Conservation (phyloP, 2,329 filamentous ascomycete genomes). For the Claviceps pazoutovae region DNA sequence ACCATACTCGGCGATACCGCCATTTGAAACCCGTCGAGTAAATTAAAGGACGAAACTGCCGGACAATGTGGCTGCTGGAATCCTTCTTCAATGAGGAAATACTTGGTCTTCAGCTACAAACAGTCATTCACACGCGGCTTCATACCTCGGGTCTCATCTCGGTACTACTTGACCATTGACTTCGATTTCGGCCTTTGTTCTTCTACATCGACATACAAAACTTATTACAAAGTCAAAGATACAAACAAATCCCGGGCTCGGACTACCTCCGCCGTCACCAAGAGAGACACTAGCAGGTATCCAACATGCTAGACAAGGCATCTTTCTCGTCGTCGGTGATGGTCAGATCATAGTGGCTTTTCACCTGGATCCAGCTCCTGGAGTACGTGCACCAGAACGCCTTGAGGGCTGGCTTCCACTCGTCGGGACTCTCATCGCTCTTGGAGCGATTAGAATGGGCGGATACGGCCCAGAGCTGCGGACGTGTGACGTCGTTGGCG, state of each 20-base stretch:
- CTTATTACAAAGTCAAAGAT: no score
- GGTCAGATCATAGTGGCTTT: slow-evolving; percentile 54
- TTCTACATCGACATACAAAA: no score
- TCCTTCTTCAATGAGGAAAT: no score
- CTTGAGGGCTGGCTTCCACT: slow-evolving; percentile 58
- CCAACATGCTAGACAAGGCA: slow-evolving; percentile 37
- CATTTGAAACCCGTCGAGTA: background rate
- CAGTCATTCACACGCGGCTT: background rate
- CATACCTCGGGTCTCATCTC: no score
- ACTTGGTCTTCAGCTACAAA: no score
- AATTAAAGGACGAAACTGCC: background rate
- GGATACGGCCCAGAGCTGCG: slow-evolving; percentile 69
- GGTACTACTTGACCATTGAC: background rate
- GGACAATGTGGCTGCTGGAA: background rate
- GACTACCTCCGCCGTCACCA: no score
- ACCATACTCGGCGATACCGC: background rate
- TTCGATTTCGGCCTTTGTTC: background rate
- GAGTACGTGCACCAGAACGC: slow-evolving; percentile 69
- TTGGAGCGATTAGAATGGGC: slow-evolving; percentile 62
- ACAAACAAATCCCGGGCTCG: background rate
- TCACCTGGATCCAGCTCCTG: slow-evolving; percentile 63
- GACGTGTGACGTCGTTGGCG: slow-evolving; percentile 63
- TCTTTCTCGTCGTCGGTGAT: slow-evolving; percentile 60
- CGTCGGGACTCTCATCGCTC: slow-evolving; percentile 58
- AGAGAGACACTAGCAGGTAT: slow-evolving; percentile 13